Evolutionary conservation across 1,139 yeast species (phyloP).

Genomic region (Candida smagusa): DNA sequence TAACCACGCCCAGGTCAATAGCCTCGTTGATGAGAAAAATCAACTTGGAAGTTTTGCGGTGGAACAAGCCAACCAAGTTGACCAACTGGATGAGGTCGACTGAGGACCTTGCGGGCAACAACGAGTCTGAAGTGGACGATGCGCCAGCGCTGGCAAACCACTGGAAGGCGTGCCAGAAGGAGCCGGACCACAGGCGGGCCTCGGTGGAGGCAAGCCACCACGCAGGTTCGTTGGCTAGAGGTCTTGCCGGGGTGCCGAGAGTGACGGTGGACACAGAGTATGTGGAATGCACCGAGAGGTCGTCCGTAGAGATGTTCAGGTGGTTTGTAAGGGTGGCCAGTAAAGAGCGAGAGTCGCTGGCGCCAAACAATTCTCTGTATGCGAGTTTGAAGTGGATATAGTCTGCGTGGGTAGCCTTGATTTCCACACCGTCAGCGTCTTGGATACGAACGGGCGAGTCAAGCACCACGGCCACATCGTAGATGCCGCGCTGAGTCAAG

Average conservation of each 20-base stretch:
- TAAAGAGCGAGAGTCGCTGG: not conserved
- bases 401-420: slow-evolving; percentile 19
- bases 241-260: slow-evolving; percentile 5
- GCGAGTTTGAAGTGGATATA: slow-evolving; percentile 35
- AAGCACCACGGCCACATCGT: slow-evolving; percentile 46
- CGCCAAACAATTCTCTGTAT: slow-evolving; percentile 26
- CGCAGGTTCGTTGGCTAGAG: slow-evolving; percentile 26
- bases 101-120: slow-evolving; percentile 1
- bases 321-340: slow-evolving; percentile 10
- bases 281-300: slow-evolving; percentile 19
- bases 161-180: slow-evolving; percentile 66
- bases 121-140: slow-evolving; percentile 1
- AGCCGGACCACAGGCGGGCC: slow-evolving; percentile 60
- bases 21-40: slow-evolving; percentile 37
- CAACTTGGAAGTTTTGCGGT: slow-evolving; percentile 48
- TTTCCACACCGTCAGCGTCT: slow-evolving; percentile 5
- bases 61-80: slow-evolving; percentile 55
- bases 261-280: slow-evolving; percentile 14
- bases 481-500: slow-evolving; percentile 51
- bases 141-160: slow-evolving; percentile 87
- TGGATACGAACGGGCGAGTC: slow-evolving; percentile 17
- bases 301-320: slow-evolving; percentile 17
- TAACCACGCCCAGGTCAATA: slow-evolving; percentile 29
- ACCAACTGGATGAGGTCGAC: slow-evolving; percentile 23
- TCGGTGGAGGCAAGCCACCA: slow-evolving; percentile 52